Base-by-base conservation (phyloP, 1,284 basidiomycete species). In the Austroboletus novae-zelandiae region DNA sequence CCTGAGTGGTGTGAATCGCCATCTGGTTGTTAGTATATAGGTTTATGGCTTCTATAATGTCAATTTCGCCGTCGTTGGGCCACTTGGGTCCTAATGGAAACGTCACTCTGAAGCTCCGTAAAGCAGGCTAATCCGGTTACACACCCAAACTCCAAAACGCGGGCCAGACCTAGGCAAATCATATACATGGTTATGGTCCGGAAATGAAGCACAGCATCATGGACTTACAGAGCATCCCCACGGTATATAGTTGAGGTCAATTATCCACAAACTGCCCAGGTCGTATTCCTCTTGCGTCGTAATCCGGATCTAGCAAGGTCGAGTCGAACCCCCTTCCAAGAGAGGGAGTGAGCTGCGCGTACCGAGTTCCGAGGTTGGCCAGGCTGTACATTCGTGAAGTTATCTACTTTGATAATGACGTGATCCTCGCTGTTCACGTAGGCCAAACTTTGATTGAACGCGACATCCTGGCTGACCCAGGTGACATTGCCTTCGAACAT, bases 181-280 rank as follows among this genome's bases (percentile, higher is more conserved):
- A 43, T 17, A 13, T 40, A 27, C 23, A 39, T 35, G 27, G 40
- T 48, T 47, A 42, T 10, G 20, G 13, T 32, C 43, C 23, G 40
- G 47, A 40, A 48, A 53, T 55, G 51, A 36, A 57, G 37, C 13
- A 46, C 52, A 3, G 47, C 40, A 32, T 35, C 35, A 17, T 42
- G 31, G 17, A 66, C 72, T 55, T 54, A 84, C 85, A 9, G 83
- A 84, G 60, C 86, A 88, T 6, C 86, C 85, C 48, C 71, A 83
- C 0, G 84, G 84, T 46, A 86, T 61, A 64, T 86, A 83, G 7
- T 76, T 60, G 3, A 77, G 70, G 60, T 88, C 85, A 36, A 84
- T 71, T 10, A 86, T 71, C 74, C 79, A 80, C 17, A 87, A 66
- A 32, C 75, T 79, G 7, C 84, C 84, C 11, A 81, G 55, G 15